phyloP scores from a whole-genome alignment of 257 asterid genomes.

The Solanum bulbocastanum region DNA sequence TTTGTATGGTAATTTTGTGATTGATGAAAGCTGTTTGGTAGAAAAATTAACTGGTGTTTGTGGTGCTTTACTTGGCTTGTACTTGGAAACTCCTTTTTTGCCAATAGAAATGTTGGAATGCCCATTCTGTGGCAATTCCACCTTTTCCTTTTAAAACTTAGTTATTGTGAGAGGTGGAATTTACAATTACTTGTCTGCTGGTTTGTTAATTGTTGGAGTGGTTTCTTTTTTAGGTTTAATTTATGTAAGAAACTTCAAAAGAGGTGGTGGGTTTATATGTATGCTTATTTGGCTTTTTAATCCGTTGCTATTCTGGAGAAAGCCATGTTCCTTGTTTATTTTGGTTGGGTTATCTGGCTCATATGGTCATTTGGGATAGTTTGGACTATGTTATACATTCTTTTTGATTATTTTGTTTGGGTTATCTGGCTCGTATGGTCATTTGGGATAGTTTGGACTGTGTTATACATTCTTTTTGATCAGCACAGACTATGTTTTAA shows the following conservation, averaged over 20 bases:
- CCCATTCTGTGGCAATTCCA: not conserved
- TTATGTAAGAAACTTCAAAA: not conserved
- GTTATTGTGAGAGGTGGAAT: not conserved
- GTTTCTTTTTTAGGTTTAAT: not conserved
- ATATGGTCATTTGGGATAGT: not conserved
- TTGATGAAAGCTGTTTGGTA: not conserved
- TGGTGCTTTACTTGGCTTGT: not conserved
- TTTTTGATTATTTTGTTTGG: not conserved
- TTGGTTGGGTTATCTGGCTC: not conserved
- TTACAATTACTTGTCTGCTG: not conserved
- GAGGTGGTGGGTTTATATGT: not conserved
- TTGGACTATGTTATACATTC: not conserved
- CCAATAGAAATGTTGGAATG: not conserved
- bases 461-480: not conserved
- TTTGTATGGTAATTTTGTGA: not conserved
- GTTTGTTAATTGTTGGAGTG: not conserved
- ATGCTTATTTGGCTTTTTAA: not conserved
- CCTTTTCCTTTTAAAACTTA: not conserved
- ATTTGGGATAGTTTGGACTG: not conserved
- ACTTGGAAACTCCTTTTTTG: not conserved
- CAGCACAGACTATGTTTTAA: not conserved
- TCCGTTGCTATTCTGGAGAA: not conserved
- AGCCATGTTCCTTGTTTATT: not conserved
- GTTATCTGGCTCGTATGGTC: not conserved
- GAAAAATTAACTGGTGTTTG: not conserved